A percentile compares a stretch with the other conserved stretches of the same genome.
Conservation (phyloP, 768 basidiomycete genomes). For the Cystobasidium tubakii region DNA sequence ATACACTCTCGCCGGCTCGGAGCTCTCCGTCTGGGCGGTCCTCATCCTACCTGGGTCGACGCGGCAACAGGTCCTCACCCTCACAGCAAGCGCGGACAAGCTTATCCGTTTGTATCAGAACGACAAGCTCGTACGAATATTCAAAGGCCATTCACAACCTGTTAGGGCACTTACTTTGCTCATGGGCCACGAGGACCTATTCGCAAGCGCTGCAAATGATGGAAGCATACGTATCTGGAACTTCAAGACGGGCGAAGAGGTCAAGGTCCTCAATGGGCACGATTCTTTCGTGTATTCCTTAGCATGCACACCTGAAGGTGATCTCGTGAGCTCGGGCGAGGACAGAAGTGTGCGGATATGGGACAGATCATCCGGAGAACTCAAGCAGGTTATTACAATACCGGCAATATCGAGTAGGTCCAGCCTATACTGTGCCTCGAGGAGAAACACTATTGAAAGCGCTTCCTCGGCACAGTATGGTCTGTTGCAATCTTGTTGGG, state of each 20-base stretch:
- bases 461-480: constrained; percentile 61
- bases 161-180: constrained; percentile 77
- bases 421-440: too few relatives aligned
- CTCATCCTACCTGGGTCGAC: constrained; percentile 61
- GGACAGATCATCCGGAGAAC: constrained; percentile 72
- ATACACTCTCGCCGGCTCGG: constrained; percentile 74
- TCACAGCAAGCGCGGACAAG: constrained; percentile 82
- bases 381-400: constrained; percentile 78
- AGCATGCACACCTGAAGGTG: constrained; percentile 62
- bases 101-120: constrained; percentile 82
- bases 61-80: constrained; percentile 6
- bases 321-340: constrained; percentile 84
- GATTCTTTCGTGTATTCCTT: constrained; percentile 95
- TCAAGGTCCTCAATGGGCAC: constrained; percentile 80
- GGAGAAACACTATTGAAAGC: too few relatives aligned
- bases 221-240: constrained; percentile 93
- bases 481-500: constrained; percentile 70
- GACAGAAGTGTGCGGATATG: constrained; percentile 88
- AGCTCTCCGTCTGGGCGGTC: constrained; percentile 92
- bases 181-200: constrained; percentile 58
- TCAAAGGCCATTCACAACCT: constrained; percentile 79
- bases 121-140: constrained; percentile 64
- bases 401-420: constrained; percentile 70
- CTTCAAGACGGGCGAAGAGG: constrained; percentile 54
- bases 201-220: constrained; percentile 60